Percentiles rank a stretch among this genome's conserved stretches.
Conservation (phyloP, 805 yeast species). For the Saturnispora sanitii region DNA sequence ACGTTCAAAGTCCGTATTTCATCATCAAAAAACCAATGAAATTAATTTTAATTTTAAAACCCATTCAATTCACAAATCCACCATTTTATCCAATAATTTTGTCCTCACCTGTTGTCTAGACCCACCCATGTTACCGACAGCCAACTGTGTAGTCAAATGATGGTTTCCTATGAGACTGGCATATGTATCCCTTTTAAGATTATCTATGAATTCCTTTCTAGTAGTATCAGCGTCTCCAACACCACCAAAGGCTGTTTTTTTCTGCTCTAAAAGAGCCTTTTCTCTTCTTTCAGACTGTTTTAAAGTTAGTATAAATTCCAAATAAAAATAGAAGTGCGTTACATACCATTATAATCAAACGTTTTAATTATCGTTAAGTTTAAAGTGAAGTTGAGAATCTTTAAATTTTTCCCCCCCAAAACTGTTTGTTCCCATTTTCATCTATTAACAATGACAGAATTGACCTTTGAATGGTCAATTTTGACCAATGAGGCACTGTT, state of each 20-base stretch:
- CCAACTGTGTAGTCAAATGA: conserved; percentile 40
- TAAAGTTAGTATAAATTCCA: conserved; percentile 1
- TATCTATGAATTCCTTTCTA: conserved; percentile 57
- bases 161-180: conserved; percentile 54
- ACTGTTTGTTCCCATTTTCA: no score
- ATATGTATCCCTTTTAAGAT: conserved; percentile 57
- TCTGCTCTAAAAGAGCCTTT: conserved; percentile 42
- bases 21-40: no score
- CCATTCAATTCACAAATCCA: conserved; percentile 22
- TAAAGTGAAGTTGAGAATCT: no score
- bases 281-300: conserved; percentile 57
- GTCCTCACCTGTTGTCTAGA: conserved; percentile 18
- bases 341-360: conserved; percentile 11
- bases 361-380: neutral
- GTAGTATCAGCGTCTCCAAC: conserved; percentile 68
- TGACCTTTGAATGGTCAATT: neutral
- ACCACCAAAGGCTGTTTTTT: conserved; percentile 59
- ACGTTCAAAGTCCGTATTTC: no score
- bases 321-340: neutral
- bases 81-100: conserved; percentile 33
- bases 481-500: neutral
- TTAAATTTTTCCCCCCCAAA: no score
- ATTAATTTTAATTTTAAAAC: no score
- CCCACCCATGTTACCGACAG: conserved; percentile 36
- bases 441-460: neutral